These are phyloP conservation scores for Pugionium cornutum DNA, from an alignment of 345 rosid species.

Conservation along the genomic window DNA sequence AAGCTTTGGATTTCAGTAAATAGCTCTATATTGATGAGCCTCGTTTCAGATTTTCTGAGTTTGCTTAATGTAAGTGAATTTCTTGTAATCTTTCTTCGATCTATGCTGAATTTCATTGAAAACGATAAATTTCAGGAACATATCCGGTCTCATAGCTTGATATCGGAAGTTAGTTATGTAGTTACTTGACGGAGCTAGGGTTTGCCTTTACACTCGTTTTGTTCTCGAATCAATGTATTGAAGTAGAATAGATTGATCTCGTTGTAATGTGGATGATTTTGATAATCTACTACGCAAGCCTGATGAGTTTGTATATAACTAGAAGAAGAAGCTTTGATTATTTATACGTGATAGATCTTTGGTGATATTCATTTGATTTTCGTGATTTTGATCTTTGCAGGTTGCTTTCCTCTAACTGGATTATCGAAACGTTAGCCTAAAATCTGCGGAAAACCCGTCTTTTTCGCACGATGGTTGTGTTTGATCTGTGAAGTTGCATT, in stretches of 20 bases:
- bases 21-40: slow-evolving; percentile 5
- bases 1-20: neutral
- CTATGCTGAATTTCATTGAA: slow-evolving; percentile 3
- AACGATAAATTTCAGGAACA: neutral
- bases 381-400: no score
- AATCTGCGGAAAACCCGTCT: slow-evolving; percentile 12
- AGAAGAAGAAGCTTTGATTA: no score
- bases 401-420: no score
- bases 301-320: no score
- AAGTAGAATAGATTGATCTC: neutral
- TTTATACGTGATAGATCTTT: no score
- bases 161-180: neutral
- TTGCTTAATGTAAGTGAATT: slow-evolving; percentile 27
- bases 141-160: slow-evolving; percentile 11
- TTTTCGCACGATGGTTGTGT: neutral
- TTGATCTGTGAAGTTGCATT: slow-evolving; percentile 33
- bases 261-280: neutral
- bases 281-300: no score
- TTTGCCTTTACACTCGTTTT: neutral
- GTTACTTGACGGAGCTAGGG: neutral
- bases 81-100: slow-evolving; percentile 4
- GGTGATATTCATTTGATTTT: no score
- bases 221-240: neutral
- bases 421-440: neutral
- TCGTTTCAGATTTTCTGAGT: neutral